Conservation (phyloP, 768 basidiomycete genomes). For the Albatrellus ellisii region DNA sequence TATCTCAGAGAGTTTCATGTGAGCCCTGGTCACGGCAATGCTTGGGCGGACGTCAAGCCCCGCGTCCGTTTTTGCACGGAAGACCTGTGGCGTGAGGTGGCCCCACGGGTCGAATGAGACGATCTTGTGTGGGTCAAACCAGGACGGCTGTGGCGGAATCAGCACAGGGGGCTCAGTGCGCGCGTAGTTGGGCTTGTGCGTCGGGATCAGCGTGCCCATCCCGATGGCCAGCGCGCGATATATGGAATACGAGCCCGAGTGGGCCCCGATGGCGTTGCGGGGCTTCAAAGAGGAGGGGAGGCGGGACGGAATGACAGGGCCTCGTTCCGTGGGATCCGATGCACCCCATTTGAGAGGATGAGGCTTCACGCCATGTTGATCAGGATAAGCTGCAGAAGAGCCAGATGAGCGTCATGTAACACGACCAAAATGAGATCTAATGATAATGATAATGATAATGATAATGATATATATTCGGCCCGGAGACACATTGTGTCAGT, state of each 20-base stretch:
- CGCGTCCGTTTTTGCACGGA: slow-evolving; percentile 44
- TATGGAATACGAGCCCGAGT: slow-evolving; percentile 88
- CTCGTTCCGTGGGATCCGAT: slow-evolving; percentile 45
- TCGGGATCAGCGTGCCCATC: slow-evolving; percentile 67
- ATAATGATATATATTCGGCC: too few species aligned
- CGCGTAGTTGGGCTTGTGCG: slow-evolving; percentile 72
- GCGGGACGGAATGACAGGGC: slow-evolving; percentile 83
- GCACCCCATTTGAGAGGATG: slow-evolving; percentile 78
- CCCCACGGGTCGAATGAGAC: slow-evolving; percentile 94
- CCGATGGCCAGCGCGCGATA: slow-evolving; percentile 90
- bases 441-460: too few species aligned
- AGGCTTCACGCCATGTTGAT: slow-evolving; percentile 80
- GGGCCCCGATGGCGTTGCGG: slow-evolving; percentile 90
- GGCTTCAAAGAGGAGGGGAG: slow-evolving; percentile 75
- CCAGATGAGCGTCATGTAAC: too few species aligned
- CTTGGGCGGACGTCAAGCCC: slow-evolving; percentile 84
- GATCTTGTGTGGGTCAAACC: slow-evolving; percentile 70
- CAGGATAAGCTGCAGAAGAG: slow-evolving; percentile 64
- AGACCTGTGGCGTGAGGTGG: slow-evolving; percentile 69
- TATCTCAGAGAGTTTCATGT: slow-evolving; percentile 89
- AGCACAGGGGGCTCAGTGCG: slow-evolving; percentile 76
- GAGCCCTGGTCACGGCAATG: slow-evolving; percentile 86
- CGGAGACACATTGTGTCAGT: too few species aligned
- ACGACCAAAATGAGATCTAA: too few species aligned
- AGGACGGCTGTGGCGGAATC: slow-evolving; percentile 64